Evolutionary conservation across 495 filamentous ascomycete genomes (phyloP).

Genomic region (Aspergillus baeticus): DNA sequence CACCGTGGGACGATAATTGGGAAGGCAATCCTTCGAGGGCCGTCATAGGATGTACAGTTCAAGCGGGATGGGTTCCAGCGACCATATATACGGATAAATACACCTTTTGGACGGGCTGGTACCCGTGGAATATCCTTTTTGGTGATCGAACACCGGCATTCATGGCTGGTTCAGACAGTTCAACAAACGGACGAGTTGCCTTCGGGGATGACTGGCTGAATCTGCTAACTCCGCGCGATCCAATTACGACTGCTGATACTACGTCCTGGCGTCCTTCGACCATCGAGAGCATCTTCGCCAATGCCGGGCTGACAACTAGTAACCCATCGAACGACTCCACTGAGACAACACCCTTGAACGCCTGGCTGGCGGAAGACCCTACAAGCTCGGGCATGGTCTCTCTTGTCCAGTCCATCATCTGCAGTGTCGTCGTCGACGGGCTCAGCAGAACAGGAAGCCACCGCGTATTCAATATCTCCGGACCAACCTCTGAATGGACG

Average conservation of each 20-base stretch:
- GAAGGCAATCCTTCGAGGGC: constrained; percentile 8
- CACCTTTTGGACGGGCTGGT: constrained; percentile 9
- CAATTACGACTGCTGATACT: neutral
- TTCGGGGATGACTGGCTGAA: constrained; percentile 12
- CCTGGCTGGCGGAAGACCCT: neutral
- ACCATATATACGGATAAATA: constrained; percentile 19
- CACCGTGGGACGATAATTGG: constrained; percentile 5
- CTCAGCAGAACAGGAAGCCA: constrained; percentile 13
- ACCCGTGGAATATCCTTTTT: constrained; percentile 11
- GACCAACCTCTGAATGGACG: constrained; percentile 2
- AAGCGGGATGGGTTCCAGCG: constrained; percentile 18
- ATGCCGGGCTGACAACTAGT: neutral
- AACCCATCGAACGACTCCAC: neutral
- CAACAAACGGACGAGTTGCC: constrained; percentile 9
- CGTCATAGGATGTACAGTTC: constrained; percentile 17
- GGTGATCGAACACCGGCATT: constrained; percentile 13
- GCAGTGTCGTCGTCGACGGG: constrained; percentile 15
- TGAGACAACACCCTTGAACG: neutral
- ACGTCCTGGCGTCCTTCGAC: constrained; percentile 11
- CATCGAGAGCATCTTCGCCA: constrained; percentile 18
- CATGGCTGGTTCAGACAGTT: neutral
- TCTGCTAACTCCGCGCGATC: constrained; percentile 12
- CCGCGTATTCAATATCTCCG: constrained; percentile 12
- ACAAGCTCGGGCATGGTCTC: neutral
- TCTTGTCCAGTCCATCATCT: constrained; percentile 13